These are phyloP conservation scores for Agaricales sp. DNA, from an alignment of 1,284 basidiomycete genomes.

Conservation along the genomic window DNA sequence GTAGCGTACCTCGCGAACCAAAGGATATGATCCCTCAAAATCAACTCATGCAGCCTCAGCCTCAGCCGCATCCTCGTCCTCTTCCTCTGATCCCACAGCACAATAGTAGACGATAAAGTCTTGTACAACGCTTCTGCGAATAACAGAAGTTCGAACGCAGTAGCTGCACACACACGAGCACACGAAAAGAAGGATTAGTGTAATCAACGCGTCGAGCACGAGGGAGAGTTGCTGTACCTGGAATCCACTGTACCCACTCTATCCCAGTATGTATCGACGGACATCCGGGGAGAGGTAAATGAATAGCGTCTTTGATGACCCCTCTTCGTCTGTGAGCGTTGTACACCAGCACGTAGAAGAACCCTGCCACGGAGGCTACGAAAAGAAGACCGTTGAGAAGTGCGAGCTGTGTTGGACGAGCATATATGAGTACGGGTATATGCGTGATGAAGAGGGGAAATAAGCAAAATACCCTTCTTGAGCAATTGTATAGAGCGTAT, in stretches of 20 bases:
- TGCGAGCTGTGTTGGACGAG: conserved; percentile 19
- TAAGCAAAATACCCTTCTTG: conserved; percentile 19
- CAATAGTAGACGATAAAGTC: too few relatives aligned
- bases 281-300: conserved; percentile 30
- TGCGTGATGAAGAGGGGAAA: too few relatives aligned
- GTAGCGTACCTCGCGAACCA: too few relatives aligned
- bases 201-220: too few relatives aligned
- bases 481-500: conserved; percentile 27
- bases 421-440: not conserved
- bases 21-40: too few relatives aligned
- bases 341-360: conserved; percentile 25
- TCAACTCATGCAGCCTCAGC: too few relatives aligned
- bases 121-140: too few relatives aligned
- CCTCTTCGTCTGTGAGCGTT: conserved; percentile 23
- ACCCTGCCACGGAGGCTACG: conserved; percentile 24
- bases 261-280: conserved; percentile 31
- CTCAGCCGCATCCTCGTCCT: too few relatives aligned
- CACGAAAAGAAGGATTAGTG: too few relatives aligned
- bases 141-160: conserved; percentile 26
- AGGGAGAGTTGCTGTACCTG: conserved; percentile 11
- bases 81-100: too few relatives aligned
- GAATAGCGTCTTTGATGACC: conserved; percentile 22
- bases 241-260: conserved; percentile 34
- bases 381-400: conserved; percentile 26
- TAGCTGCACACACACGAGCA: conserved; percentile 15